Conservation (phyloP, 73 alveolate genomes). For the Symbiodinium pilosum region DNA sequence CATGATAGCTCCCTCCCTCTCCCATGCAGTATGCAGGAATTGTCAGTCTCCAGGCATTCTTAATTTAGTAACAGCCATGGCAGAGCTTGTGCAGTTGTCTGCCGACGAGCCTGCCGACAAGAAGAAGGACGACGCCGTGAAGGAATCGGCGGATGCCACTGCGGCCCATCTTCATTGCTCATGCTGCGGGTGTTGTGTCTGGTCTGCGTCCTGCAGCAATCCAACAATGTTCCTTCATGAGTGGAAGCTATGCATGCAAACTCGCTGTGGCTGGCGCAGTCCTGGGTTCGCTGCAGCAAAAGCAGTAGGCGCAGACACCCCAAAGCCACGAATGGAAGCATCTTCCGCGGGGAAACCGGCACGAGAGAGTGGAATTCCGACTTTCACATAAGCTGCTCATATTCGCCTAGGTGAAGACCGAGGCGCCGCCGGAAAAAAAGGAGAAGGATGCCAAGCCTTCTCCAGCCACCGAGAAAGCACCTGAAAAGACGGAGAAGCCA, state of each 20-base stretch:
- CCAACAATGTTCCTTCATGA: background rate
- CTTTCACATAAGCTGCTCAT: too few species aligned
- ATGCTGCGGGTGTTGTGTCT: background rate
- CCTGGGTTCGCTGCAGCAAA: background rate
- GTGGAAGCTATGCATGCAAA: background rate
- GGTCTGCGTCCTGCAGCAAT: background rate
- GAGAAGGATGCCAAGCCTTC: background rate
- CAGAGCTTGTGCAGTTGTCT: background rate
- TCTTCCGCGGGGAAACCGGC: too few species aligned
- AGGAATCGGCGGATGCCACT: background rate
- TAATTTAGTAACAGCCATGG: background rate
- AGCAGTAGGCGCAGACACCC: background rate
- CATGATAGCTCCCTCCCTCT: background rate
- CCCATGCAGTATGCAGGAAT: background rate
- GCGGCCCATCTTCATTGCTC: background rate
- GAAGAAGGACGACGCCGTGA: background rate
- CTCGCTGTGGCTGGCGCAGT: background rate
- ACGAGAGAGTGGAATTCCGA: too few species aligned
- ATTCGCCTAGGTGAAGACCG: too few species aligned
- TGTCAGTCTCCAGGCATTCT: background rate
- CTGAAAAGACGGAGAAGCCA: background rate
- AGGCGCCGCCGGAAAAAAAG: background rate
- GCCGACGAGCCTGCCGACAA: background rate
- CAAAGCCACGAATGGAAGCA: too few species aligned
- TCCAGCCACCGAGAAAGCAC: too few species aligned